phyloP scores from a whole-genome alignment of 2,329 filamentous ascomycete species.

The Camptophora hylomeconis region DNA sequence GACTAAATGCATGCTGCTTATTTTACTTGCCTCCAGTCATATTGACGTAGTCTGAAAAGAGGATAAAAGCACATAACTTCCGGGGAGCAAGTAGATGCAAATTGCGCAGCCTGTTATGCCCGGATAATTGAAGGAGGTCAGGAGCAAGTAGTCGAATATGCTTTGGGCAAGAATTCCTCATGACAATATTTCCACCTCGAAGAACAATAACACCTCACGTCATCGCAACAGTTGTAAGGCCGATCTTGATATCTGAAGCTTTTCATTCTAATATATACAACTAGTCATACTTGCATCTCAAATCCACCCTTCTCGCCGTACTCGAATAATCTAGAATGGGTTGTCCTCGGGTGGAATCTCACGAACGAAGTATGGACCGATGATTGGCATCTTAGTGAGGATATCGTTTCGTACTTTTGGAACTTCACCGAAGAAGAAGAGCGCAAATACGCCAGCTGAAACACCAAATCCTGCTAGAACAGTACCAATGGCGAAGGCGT shows the following conservation, averaged over 20 bases:
- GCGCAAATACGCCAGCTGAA: conserved; percentile 43
- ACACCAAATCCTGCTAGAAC: conserved; percentile 44
- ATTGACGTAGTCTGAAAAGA: too few relatives aligned
- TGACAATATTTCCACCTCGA: too few relatives aligned
- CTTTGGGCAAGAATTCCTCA: too few relatives aligned
- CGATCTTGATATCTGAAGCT: not conserved
- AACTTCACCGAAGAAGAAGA: conserved; percentile 54
- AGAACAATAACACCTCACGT: too few relatives aligned
- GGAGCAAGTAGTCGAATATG: too few relatives aligned
- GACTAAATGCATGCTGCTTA: too few relatives aligned
- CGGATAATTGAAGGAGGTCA: too few relatives aligned
- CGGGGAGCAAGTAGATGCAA: too few relatives aligned
- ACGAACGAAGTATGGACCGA: conserved; percentile 43
- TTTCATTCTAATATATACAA: conserved; percentile 2
- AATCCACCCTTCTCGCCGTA: not conserved
- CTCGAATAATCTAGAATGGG: conserved; percentile 14
- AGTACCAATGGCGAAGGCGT: conserved; percentile 23
- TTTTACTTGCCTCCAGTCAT: too few relatives aligned
- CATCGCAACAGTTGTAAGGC: too few relatives aligned
- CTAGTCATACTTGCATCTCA: not conserved
- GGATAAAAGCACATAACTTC: too few relatives aligned
- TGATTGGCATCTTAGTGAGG: conserved; percentile 45
- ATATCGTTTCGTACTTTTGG: conserved; percentile 51
- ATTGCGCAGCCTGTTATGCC: too few relatives aligned
- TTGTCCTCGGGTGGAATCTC: conserved; percentile 52